Percentiles rank a stretch among this genome's conserved stretches.
phyloP scores from a whole-genome alignment of 495 filamentous ascomycete species.

The Opeltia flavorubescens region DNA sequence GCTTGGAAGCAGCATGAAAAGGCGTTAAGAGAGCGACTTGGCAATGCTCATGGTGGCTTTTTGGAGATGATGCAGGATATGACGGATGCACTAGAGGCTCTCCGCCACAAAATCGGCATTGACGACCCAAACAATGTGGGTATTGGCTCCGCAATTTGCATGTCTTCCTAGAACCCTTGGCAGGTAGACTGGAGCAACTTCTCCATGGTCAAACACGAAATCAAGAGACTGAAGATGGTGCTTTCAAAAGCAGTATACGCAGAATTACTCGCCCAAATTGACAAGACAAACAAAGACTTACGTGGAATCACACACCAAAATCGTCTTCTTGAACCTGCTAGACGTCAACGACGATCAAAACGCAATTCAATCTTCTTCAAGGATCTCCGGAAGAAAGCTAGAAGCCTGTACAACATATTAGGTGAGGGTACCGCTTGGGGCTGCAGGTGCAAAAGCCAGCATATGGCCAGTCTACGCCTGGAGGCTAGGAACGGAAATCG shows the following conservation, averaged over 20 bases:
- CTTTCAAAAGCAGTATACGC: slow-evolving; percentile 15
- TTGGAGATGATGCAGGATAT: neutral
- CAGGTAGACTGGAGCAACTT: neutral
- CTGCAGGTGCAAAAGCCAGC: slow-evolving; percentile 11
- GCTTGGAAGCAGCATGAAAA: neutral
- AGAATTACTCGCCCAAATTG: slow-evolving; percentile 9
- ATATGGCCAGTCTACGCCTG: slow-evolving; percentile 12
- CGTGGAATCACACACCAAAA: slow-evolving; percentile 6
- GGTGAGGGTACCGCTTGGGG: slow-evolving; percentile 12
- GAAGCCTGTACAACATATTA: slow-evolving; percentile 9
- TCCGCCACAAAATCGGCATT: no score
- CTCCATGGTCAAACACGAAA: slow-evolving; percentile 2
- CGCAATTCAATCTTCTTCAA: neutral
- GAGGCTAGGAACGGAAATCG: slow-evolving; percentile 6
- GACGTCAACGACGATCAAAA: slow-evolving; percentile 1
- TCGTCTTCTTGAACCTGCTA: slow-evolving; percentile 8
- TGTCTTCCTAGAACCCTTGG: no score
- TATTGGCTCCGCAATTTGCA: no score
- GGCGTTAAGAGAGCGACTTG: neutral
- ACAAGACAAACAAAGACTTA: slow-evolving; percentile 9
- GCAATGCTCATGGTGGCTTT: neutral
- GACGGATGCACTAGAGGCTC: neutral
- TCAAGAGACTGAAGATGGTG: slow-evolving; percentile 12
- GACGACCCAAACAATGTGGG: no score
- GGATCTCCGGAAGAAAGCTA: slow-evolving; percentile 6